Base-by-base conservation (phyloP, 208 protist genomes). In the Crithidia brevicula region DNA sequence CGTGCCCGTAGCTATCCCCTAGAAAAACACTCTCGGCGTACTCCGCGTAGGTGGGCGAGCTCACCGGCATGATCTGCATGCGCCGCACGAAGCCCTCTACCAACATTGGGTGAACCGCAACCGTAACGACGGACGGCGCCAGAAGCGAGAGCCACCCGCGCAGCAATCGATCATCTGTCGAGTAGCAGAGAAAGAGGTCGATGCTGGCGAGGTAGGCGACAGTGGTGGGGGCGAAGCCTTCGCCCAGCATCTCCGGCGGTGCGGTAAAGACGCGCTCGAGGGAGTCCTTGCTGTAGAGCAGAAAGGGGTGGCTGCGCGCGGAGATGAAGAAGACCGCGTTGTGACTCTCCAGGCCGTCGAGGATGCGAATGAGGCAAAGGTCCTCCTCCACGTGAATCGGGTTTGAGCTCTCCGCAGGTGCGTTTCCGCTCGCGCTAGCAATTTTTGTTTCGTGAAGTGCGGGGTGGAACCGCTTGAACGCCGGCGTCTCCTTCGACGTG, bases 101-200 rank as follows among this genome's bases (percentile, higher is more conserved):
- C 13, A 81, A 20, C 1, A 87, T 53, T 27, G 86, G 78, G 5
- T 58, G 61, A 6, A 85, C 47, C 11, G 52, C 67, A 4, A 66
- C 71, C 33, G 71, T 84, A 4, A 42, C 47, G 71, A 77, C 65
- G 46, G 46, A 16, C 9, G 31, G 54, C 53, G 67, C 72, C 18
- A 78, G 73, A 3, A 84, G 71, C 4, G 38, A 40, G 33, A 53
- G 81, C 83, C 79, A 90, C 7, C 75, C 79, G 34, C 88, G 82
- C 30, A 94, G 22, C 13, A 56, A 73, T 22, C 79, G 74, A 51
- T 90, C 81, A 13, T 62, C 50, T 16, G 63, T 49, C 8, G 77
- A 81, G 67, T 90, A 94, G n/a, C 73, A 43, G 5, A 94, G 36
- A 10, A 90, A 77, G 57, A 86, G 43, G 75, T 94, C 88, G 13